Evolutionary conservation across 2,329 filamentous ascomycete genomes (phyloP).

Genomic region (Pseudogymnoascus sp.): DNA sequence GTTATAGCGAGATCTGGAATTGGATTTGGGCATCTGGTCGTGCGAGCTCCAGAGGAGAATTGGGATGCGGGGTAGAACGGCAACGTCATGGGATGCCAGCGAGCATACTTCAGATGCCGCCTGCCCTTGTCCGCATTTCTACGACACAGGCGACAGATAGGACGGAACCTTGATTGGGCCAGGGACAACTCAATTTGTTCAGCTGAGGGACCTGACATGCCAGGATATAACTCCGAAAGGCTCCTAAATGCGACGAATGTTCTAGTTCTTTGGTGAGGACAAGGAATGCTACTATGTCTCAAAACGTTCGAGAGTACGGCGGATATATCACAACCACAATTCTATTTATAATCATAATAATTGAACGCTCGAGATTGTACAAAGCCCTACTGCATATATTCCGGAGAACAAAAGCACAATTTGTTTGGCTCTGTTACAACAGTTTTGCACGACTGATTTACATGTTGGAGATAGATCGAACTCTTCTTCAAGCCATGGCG

Average conservation of each 20-base stretch:
- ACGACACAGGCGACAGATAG: neutral
- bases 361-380: neutral
- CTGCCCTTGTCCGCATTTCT: neutral
- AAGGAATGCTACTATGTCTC: neutral
- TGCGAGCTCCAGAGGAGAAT: neutral
- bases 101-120: neutral
- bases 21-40: neutral
- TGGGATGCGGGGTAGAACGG: neutral
- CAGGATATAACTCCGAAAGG: neutral
- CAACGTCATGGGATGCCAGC: neutral
- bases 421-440: neutral
- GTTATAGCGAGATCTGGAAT: neutral
- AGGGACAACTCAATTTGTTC: neutral
- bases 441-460: neutral
- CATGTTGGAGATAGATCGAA: neutral
- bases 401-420: neutral
- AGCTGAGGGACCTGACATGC: neutral
- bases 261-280: neutral
- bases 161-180: neutral
- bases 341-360: neutral
- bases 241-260: neutral
- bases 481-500: constrained; percentile 17
- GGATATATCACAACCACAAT: neutral
- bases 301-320: neutral
- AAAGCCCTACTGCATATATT: neutral